A percentile compares a stretch with the other conserved stretches of the same genome.
phyloP scores from a whole-genome alignment of 148 eudicot genomes.

The Vaccinium corymbosum region DNA sequence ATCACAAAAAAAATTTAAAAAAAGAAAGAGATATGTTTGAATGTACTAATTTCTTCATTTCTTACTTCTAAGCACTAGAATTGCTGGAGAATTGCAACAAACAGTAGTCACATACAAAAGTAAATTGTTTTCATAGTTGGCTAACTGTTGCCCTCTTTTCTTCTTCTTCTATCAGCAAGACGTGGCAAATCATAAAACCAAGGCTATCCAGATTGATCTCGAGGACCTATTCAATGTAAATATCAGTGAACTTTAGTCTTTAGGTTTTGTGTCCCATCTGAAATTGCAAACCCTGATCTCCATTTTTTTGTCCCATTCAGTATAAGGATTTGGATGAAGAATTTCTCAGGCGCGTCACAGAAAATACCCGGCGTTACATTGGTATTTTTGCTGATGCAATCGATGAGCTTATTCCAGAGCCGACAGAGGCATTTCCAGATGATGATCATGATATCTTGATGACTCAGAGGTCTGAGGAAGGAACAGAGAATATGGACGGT shows the following conservation, averaged over 20 bases:
- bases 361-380: conserved; percentile 78
- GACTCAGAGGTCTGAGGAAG: conserved; percentile 92
- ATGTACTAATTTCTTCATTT: neutral
- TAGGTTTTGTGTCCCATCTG: neutral
- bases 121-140: neutral
- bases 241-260: neutral
- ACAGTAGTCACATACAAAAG: neutral
- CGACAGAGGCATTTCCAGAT: conserved; percentile 82
- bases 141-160: neutral
- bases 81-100: neutral
- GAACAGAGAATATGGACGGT: conserved; percentile 60
- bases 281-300: conserved; percentile 18
- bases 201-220: conserved; percentile 76
- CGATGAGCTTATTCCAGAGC: conserved; percentile 84
- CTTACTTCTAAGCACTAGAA: too few species aligned
- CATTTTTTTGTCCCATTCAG: conserved; percentile 27
- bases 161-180: conserved; percentile 62
- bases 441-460: conserved; percentile 90
- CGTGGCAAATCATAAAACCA: conserved; percentile 76
- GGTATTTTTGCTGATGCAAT: conserved; percentile 79
- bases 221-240: conserved; percentile 70
- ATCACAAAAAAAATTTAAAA: neutral
- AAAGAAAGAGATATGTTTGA: neutral
- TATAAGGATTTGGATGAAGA: conserved; percentile 93
- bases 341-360: conserved; percentile 64